A percentile compares a stretch with the other conserved stretches of the same genome.
These are phyloP conservation scores for Inga leiocalycina DNA, from an alignment of 306 rosid genomes.

Conservation along the genomic window DNA sequence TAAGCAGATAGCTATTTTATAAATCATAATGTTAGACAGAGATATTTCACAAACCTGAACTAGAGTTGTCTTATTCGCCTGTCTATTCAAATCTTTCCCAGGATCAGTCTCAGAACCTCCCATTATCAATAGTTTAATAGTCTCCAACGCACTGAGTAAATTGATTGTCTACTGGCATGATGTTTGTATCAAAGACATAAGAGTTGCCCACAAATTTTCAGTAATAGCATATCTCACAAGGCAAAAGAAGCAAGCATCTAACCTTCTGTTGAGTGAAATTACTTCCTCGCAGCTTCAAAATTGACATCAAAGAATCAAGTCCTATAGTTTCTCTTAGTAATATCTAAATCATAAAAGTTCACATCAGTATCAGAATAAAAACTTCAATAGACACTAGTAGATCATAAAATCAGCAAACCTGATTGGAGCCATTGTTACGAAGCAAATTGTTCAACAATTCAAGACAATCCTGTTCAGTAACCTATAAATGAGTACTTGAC, in stretches of 20 bases:
- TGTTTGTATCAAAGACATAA: constrained; percentile 48
- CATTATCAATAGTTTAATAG: constrained; percentile 67
- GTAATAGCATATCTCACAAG: constrained; percentile 30
- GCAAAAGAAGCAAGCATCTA: constrained; percentile 49
- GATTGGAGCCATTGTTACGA: constrained; percentile 77
- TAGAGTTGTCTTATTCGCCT: constrained; percentile 72
- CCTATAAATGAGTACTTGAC: constrained; percentile 36
- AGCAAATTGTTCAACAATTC: constrained; percentile 87
- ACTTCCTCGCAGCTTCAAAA: constrained; percentile 78
- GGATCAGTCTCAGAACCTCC: constrained; percentile 79
- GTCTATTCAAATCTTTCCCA: constrained; percentile 75
- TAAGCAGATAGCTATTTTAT: constrained; percentile 33
- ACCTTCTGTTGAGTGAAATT: constrained; percentile 93
- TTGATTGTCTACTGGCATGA: constrained; percentile 96
- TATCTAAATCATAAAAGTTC: constrained; percentile 54
- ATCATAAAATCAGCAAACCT: constrained; percentile 56
- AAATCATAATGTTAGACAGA: constrained; percentile 25
- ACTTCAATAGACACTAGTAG: constrained; percentile 18
- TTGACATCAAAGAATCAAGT: constrained; percentile 77
- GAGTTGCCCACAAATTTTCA: constrained; percentile 51
- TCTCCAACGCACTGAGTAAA: constrained; percentile 84
- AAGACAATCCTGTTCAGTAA: constrained; percentile 76
- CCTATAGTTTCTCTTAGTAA: constrained; percentile 88
- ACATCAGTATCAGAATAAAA: constrained; percentile 32
- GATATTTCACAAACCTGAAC: constrained; percentile 69